A percentile compares a stretch with the other conserved stretches of the same genome.
Conservation (phyloP, 139 green algal genomes). For the Eudorina sp. region DNA sequence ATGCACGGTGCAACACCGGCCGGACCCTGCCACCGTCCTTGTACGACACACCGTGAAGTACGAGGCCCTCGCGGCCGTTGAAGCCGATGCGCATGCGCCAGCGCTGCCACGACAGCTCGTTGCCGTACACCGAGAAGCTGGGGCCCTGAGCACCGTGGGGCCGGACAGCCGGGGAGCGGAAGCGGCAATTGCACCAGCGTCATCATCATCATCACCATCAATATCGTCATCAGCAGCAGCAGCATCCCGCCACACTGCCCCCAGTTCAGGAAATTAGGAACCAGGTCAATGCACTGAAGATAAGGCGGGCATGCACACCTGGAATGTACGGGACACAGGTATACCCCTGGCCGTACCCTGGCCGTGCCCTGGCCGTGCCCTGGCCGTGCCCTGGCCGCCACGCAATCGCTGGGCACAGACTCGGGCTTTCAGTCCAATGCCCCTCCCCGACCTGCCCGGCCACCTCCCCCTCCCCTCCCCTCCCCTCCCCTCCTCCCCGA, state of each 20-base stretch:
- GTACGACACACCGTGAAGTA: constrained; percentile 83
- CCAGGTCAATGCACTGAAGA: not conserved
- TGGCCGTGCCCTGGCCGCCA: no score
- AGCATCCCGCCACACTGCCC: no score
- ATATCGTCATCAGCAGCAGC: no score
- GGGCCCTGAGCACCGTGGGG: constrained; percentile 70
- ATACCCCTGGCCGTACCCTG: no score
- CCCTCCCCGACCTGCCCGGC: not conserved
- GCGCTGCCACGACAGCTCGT: constrained; percentile 86
- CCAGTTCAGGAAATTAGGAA: no score
- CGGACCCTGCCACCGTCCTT: constrained; percentile 72
- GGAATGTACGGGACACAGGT: no score
- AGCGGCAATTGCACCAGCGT: no score
- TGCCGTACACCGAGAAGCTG: constrained; percentile 80
- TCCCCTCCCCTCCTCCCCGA: not conserved
- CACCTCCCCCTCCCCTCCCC: not conserved
- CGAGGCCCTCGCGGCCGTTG: constrained; percentile 91
- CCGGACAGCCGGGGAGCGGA: not conserved
- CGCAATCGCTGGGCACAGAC: no score
- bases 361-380: no score
- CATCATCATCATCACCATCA: no score
- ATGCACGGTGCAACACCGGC: constrained; percentile 82
- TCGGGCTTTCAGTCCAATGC: no score
- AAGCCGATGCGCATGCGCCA: constrained; percentile 92
- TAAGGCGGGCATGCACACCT: not conserved